Evolutionary conservation across 768 basidiomycete genomes (phyloP).

Genomic region (Suillus alpinus): DNA sequence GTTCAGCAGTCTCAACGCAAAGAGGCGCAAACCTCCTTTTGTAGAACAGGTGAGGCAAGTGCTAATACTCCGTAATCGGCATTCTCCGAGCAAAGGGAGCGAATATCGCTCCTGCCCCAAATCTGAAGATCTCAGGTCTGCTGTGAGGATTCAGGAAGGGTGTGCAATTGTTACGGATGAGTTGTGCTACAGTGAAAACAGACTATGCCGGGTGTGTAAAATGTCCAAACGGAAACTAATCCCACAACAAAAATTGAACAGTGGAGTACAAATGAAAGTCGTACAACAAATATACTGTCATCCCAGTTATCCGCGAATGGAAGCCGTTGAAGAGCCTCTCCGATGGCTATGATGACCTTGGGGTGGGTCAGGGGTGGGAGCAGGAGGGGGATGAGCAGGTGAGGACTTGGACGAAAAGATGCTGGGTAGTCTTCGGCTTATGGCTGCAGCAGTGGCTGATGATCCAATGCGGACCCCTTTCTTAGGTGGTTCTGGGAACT

Average conservation of each 20-base stretch:
- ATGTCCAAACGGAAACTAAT: conserved; percentile 22
- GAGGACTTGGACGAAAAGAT: conserved; percentile 57
- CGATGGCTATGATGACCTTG: conserved; percentile 33
- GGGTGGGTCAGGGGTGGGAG: conserved; percentile 22
- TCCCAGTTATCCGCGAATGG: conserved; percentile 27
- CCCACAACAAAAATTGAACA: conserved; percentile 20
- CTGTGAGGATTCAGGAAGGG: background rate
- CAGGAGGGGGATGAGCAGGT: conserved; percentile 33
- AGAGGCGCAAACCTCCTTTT: conserved; percentile 11
- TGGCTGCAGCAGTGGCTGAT: conserved; percentile 47
- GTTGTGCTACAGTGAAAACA: conserved; percentile 18
- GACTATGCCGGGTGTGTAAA: conserved; percentile 11
- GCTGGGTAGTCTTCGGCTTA: conserved; percentile 62
- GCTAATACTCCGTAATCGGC: conserved; percentile 16
- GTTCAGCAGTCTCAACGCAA: background rate
- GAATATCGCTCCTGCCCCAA: background rate
- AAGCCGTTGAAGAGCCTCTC: conserved; percentile 42
- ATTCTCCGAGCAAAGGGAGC: conserved; percentile 17
- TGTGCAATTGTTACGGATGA: conserved; percentile 2
- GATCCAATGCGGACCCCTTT: conserved; percentile 40
- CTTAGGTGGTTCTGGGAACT: conserved; percentile 67
- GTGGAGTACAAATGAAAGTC: conserved; percentile 9
- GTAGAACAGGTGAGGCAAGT: conserved; percentile 6
- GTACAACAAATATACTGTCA: background rate
- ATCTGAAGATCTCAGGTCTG: background rate